Conservation (phyloP, 257 asterid species). For the Nicotiana otophora region DNA sequence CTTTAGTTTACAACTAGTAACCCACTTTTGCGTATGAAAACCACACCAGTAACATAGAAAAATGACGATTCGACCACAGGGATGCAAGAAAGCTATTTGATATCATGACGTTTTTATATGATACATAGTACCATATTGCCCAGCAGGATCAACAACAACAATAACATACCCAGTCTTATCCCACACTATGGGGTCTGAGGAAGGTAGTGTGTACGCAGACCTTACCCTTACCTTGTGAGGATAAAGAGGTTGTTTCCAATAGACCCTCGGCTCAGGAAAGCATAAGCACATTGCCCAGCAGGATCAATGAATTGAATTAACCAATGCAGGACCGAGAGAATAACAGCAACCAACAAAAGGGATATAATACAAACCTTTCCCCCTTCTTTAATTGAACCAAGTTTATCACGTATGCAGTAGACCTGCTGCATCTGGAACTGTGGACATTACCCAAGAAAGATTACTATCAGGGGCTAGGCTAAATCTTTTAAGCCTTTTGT, state of each 20-base stretch:
- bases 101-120: background rate
- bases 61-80: background rate
- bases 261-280: no score
- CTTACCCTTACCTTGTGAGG: no score
- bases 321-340: background rate
- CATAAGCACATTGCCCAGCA: background rate
- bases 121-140: background rate
- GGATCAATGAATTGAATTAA: background rate
- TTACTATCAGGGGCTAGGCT: slow-evolving; percentile 3
- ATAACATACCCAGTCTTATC: no score
- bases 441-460: slow-evolving; percentile 9
- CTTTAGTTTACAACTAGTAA: background rate
- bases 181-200: no score
- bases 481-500: background rate
- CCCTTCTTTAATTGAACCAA: slow-evolving; percentile 74
- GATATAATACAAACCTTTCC: slow-evolving; percentile 52
- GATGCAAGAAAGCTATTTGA: background rate
- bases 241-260: no score
- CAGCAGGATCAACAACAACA: background rate
- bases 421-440: slow-evolving; percentile 96
- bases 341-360: background rate
- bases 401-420: slow-evolving; percentile 67
- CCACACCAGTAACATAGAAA: background rate
- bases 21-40: background rate
- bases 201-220: no score